Conservation (phyloP, 202 grass and related monocot genomes). For the Cymbopogon flexuosus region DNA sequence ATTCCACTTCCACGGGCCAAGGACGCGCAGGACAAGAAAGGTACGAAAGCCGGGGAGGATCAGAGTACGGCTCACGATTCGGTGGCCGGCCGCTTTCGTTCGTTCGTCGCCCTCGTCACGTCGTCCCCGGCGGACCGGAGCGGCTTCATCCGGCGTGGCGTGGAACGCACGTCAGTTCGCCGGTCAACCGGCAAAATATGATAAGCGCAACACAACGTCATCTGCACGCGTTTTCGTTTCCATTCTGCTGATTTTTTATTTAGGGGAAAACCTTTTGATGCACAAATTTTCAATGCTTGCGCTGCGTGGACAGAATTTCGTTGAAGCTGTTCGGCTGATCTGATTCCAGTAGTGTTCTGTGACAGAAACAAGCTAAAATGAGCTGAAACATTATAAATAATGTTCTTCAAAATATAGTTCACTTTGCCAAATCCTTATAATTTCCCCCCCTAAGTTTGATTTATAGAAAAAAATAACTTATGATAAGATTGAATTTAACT, state of each 20-base stretch:
- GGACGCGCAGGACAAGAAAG: background rate
- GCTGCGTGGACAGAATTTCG: background rate
- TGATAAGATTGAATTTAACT: background rate
- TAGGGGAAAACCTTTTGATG: background rate
- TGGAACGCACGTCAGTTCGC: constrained; percentile 22
- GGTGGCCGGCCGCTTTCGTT: constrained; percentile 27
- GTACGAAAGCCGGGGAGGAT: background rate
- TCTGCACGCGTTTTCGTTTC: background rate
- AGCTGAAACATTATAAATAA: background rate
- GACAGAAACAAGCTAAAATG: too few species aligned
- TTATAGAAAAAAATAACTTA: too few species aligned
- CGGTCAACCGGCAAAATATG: background rate
- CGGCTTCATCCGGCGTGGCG: background rate
- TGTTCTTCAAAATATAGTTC: background rate
- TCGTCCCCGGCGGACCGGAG: background rate
- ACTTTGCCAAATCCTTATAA: background rate
- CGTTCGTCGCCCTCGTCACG: background rate
- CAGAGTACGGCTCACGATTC: constrained; percentile 21
- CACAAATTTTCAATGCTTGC: background rate
- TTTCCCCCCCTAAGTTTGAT: background rate
- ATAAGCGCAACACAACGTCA: constrained; percentile 1
- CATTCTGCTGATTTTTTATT: background rate
- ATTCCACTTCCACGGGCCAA: background rate
- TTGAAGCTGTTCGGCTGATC: too few species aligned
- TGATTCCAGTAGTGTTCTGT: too few species aligned